Percentiles rank a stretch among this genome's conserved stretches.
Conservation (phyloP, 306 rosid genomes). For the Styphnolobium japonicum region DNA sequence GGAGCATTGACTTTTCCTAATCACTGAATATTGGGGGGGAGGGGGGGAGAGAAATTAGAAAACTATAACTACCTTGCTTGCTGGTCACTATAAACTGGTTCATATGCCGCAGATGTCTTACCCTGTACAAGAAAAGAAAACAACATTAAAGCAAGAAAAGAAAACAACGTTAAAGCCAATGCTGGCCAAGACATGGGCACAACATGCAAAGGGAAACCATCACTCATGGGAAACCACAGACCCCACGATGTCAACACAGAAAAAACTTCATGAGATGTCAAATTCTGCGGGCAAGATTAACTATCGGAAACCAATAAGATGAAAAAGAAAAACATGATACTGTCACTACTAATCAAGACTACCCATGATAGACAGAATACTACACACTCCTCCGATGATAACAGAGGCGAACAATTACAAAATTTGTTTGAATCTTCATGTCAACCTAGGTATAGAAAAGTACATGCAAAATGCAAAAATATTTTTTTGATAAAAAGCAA, state of each 20-base stretch:
- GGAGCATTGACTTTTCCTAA: neutral
- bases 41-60: constrained; percentile 5
- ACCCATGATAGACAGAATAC: neutral
- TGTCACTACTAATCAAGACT: neutral
- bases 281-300: neutral
- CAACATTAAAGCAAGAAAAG: constrained; percentile 9
- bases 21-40: neutral
- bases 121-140: constrained; percentile 31
- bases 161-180: neutral
- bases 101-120: constrained; percentile 43
- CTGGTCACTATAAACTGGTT: constrained; percentile 47
- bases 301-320: neutral
- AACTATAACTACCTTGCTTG: constrained; percentile 40
- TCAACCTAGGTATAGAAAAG: neutral
- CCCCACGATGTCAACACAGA: neutral
- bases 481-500: neutral
- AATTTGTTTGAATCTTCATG: neutral
- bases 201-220: constrained; percentile 4
- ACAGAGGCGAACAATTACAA: neutral
- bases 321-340: neutral
- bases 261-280: neutral
- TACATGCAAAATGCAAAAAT: neutral
- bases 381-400: neutral
- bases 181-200: neutral
- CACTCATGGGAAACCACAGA: neutral